phyloP scores from a whole-genome alignment of 1,284 basidiomycete species.

The Apiotrichum mycotoxinovorans region DNA sequence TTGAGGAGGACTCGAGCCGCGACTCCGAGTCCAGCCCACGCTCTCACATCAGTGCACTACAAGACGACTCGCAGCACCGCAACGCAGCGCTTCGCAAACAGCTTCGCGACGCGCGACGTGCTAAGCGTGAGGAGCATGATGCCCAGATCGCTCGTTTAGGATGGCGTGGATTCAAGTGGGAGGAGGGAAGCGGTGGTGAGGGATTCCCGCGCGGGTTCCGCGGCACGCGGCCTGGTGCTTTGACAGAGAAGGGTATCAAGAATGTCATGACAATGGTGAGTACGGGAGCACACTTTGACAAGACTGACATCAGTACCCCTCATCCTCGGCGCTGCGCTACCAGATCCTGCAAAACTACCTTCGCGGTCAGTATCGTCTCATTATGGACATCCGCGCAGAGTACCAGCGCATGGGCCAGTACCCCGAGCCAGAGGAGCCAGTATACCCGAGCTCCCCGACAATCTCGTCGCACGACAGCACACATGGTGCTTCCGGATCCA shows the following conservation, averaged over 20 bases:
- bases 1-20: slow-evolving; percentile 8
- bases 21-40: slow-evolving; percentile 11
- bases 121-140: slow-evolving; percentile 24
- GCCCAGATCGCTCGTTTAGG: slow-evolving; percentile 31
- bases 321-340: slow-evolving; percentile 55
- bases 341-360: slow-evolving; percentile 54
- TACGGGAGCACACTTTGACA: neutral
- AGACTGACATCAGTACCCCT: slow-evolving; percentile 50
- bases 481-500: slow-evolving; percentile 1
- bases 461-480: slow-evolving; percentile 25
- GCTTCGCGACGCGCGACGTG: slow-evolving; percentile 16
- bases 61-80: slow-evolving; percentile 4
- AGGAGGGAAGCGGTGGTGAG: slow-evolving; percentile 39
- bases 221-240: slow-evolving; percentile 61
- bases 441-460: slow-evolving; percentile 20
- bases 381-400: slow-evolving; percentile 38
- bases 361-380: slow-evolving; percentile 52
- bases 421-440: slow-evolving; percentile 33
- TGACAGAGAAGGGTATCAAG: slow-evolving; percentile 78
- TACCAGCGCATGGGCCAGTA: slow-evolving; percentile 37
- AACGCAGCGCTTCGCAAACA: slow-evolving; percentile 7
- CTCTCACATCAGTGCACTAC: slow-evolving; percentile 5
- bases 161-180: slow-evolving; percentile 47
- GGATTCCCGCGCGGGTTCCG: slow-evolving; percentile 44
- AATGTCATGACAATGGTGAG: slow-evolving; percentile 80